phyloP scores from a whole-genome alignment of 164 flowering plant genomes.

The Buxus sempervirens region DNA sequence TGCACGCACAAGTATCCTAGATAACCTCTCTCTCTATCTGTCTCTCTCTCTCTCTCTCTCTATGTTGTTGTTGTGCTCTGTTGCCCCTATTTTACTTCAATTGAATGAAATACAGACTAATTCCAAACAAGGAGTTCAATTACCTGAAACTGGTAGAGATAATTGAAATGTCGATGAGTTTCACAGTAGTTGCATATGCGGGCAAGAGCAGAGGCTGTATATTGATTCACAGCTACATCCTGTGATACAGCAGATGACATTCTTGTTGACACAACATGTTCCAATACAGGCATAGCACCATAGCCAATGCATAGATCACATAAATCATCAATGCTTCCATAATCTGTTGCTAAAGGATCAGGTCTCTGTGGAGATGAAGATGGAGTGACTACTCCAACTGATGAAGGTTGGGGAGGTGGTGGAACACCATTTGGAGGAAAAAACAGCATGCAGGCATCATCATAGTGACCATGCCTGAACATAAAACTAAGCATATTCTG shows the following conservation, averaged over 20 bases:
- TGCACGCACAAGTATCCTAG: neutral
- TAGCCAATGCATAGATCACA: conserved; percentile 85
- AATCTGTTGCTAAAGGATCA: conserved; percentile 86
- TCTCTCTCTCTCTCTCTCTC: too few relatives aligned
- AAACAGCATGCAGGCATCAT: conserved; percentile 81
- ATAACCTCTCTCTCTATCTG: neutral
- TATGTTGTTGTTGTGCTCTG: too few relatives aligned
- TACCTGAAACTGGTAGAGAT: conserved; percentile 92
- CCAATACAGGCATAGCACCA: conserved; percentile 82
- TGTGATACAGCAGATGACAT: conserved; percentile 42
- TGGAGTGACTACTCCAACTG: conserved; percentile 45
- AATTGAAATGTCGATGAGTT: conserved; percentile 90
- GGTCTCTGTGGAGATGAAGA: conserved; percentile 85
- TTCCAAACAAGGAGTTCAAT: conserved; percentile 1
- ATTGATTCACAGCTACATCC: conserved; percentile 55
- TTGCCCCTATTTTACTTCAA: too few relatives aligned
- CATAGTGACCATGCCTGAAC: conserved; percentile 88
- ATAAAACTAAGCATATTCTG: conserved; percentile 79
- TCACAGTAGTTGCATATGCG: conserved; percentile 92
- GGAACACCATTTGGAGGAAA: conserved; percentile 80
- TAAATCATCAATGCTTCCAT: conserved; percentile 92
- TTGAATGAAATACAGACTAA: too few relatives aligned
- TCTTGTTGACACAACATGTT: conserved; percentile 79
- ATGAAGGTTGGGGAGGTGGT: conserved; percentile 64
- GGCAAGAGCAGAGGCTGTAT: conserved; percentile 66